phyloP scores from a whole-genome alignment of 2,329 filamentous ascomycete genomes.

The Dactylellina cionopaga region DNA sequence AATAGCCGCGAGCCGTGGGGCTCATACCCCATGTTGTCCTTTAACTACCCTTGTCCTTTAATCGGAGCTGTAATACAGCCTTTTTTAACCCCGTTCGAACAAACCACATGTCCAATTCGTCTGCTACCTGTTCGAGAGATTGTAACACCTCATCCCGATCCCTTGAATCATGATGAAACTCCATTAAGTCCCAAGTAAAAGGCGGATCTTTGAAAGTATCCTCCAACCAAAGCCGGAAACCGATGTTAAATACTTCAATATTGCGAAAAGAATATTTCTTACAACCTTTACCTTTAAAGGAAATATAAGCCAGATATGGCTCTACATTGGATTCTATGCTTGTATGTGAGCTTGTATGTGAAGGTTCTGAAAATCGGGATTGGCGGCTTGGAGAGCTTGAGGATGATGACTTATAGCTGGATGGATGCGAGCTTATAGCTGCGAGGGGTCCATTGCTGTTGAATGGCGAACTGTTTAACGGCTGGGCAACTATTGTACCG shows the following conservation, averaged over 20 bases:
- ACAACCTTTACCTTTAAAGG: background rate
- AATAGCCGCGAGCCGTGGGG: too few species aligned
- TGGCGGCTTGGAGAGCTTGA: background rate
- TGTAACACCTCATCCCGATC: background rate
- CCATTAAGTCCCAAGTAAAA: background rate
- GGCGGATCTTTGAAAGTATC: background rate
- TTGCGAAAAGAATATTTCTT: background rate
- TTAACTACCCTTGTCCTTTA: background rate
- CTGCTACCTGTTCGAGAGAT: background rate
- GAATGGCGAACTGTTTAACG: conserved; percentile 1
- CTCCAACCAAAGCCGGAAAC: background rate
- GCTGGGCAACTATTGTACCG: background rate
- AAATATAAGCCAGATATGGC: background rate
- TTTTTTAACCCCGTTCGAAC: background rate
- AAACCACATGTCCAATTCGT: background rate
- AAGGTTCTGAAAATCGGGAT: background rate
- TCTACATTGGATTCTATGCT: background rate
- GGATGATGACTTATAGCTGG: background rate
- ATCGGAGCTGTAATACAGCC: background rate
- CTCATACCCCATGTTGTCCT: background rate
- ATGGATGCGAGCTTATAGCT: background rate
- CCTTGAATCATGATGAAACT: background rate
- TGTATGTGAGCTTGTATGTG: too few species aligned
- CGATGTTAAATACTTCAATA: background rate
- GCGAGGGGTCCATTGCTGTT: background rate